Base-by-base conservation (phyloP, 179 eudicot species). In the Beta lomatogona region DNA sequence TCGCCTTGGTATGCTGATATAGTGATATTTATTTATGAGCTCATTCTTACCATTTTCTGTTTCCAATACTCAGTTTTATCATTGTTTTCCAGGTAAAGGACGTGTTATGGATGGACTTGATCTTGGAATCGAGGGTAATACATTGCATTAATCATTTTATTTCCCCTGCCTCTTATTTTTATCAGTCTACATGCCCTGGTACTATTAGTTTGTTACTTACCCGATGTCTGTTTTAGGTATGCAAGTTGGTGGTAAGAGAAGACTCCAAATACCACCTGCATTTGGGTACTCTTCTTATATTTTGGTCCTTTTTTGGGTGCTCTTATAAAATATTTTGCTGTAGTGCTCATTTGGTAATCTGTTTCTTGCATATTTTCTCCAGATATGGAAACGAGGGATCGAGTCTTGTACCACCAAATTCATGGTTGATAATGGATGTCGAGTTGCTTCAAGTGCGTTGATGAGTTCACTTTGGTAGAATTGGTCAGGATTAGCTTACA, bases 201-300 rank as follows among this genome's bases (percentile, higher is more conserved):
- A 45, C 7, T 63, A 58, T 21, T 16, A 54, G 8, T 53, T 44
- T 5, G 12, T 12, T 6, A 15, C 57, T 67, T 60, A 28, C 55
- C 21, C 18, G 31, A 66, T 58, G n/a, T 67, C 8, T 74, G 5
- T 76, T 71, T 25, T 82, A 94, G 96, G 98, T 21, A 94, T 94
- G 97, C 91, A 87, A 68, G 93, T 86, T 65, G 97, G 98, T 82
- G 96, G 89, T 31, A 91, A 85, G 83, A 88, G 98, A 85, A 89
- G 89, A 84, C 90, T 94, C 78, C 68, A 77, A n/a, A 83, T 93
- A 76, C 97, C 98, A 31, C 98, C 98, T 81, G 82, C 86, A 66
- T 81, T 93, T 66, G 92, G 98, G 97, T 63, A 72, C 31, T 31
- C 52, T 28, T 63, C 64, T 70, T 57, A 50, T 28, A 31, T 65